phyloP scores from a whole-genome alignment of 2,329 filamentous ascomycete genomes.

The Lasiodiplodia gonubiensis region DNA sequence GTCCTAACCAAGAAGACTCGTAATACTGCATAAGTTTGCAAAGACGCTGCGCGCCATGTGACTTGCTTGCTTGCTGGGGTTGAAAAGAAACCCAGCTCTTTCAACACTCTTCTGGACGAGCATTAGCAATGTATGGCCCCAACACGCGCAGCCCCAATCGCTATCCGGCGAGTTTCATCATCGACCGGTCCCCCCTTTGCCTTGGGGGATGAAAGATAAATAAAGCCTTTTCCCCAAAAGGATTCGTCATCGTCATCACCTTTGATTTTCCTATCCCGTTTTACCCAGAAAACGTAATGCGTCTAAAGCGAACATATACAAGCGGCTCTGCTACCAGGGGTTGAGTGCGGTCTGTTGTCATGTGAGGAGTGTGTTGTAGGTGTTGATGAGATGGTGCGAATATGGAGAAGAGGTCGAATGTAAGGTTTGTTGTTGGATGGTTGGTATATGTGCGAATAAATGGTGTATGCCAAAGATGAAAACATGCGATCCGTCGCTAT shows the following conservation, averaged over 20 bases:
- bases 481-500: conserved; percentile 24
- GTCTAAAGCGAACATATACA: conserved; percentile 24
- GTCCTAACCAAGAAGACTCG: conserved; percentile 26
- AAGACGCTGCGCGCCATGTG: neutral
- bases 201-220: conserved; percentile 6
- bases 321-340: neutral
- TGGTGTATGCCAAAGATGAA: conserved; percentile 10
- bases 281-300: conserved; percentile 16
- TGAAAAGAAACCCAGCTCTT: neutral
- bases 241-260: conserved; percentile 24
- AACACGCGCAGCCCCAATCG: neutral
- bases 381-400: neutral
- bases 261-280: conserved; percentile 12
- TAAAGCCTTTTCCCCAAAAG: conserved; percentile 8
- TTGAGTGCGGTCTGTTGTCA: neutral
- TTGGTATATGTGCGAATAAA: conserved; percentile 22
- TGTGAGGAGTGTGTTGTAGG: neutral
- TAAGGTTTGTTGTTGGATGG: neutral
- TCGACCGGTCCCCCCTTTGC: conserved; percentile 8
- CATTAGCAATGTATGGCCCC: neutral
- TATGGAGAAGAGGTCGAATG: conserved; percentile 10
- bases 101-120: neutral
- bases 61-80: neutral
- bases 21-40: conserved; percentile 18
- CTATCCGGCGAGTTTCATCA: conserved; percentile 19